These are phyloP conservation scores for Margaritispora aquatica DNA, from an alignment of 495 filamentous ascomycete genomes.

Conservation along the genomic window DNA sequence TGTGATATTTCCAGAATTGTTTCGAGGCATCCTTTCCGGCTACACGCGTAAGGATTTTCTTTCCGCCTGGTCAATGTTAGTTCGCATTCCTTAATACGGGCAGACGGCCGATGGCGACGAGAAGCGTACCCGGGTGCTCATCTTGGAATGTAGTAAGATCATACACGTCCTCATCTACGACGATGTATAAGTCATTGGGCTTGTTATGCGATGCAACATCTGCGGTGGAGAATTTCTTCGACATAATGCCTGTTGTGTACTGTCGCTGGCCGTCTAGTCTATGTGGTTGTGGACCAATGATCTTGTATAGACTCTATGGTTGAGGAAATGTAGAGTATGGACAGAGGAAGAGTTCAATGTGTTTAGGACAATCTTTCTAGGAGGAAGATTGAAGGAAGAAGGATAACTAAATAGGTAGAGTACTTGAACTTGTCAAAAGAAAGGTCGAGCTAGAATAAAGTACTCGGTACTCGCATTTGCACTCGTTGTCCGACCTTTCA, in stretches of 20 bases:
- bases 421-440: too few species aligned
- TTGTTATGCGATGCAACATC: constrained; percentile 92
- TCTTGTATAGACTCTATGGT: too few species aligned
- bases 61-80: constrained; percentile 56
- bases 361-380: too few species aligned
- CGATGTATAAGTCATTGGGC: constrained; percentile 76
- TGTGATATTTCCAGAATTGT: constrained; percentile 99
- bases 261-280: background rate
- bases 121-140: constrained; percentile 74
- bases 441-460: too few species aligned
- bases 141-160: constrained; percentile 92
- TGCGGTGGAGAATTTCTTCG: constrained; percentile 73
- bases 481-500: background rate
- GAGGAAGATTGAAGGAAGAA: background rate
- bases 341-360: background rate
- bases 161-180: constrained; percentile 94
- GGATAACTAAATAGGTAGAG: too few species aligned
- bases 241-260: constrained; percentile 51
- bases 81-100: background rate
- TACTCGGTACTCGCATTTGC: background rate
- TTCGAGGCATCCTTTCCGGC: constrained; percentile 95
- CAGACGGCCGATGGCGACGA: background rate
- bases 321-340: too few species aligned
- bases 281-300: background rate
- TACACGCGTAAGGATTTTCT: constrained; percentile 94